Conservation (phyloP, 2,329 filamentous ascomycete genomes). For the Graphilbum fragrans region DNA sequence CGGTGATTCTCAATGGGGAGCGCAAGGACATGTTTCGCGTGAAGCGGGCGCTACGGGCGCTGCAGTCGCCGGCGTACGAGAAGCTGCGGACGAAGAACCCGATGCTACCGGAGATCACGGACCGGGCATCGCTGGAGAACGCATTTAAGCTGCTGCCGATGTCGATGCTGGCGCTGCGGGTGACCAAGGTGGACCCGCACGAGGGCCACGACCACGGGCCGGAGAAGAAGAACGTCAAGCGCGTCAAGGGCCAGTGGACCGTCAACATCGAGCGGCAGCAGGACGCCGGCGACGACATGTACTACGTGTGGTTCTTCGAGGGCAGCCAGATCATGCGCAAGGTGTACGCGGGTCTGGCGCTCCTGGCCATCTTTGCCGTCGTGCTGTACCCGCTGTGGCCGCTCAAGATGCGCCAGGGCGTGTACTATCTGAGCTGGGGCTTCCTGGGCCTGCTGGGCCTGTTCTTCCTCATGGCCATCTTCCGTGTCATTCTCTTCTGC, state of each 20-base stretch:
- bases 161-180: slow-evolving; percentile 84
- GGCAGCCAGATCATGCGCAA: slow-evolving; percentile 89
- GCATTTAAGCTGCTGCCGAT: slow-evolving; percentile 90
- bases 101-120: slow-evolving; percentile 74
- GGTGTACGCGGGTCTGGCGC: slow-evolving; percentile 73
- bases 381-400: slow-evolving; percentile 98
- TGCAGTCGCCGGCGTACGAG: slow-evolving; percentile 79
- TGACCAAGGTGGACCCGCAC: slow-evolving; percentile 64
- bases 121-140: slow-evolving; percentile 77
- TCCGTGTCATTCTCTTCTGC: slow-evolving; percentile 88
- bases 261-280: slow-evolving; percentile 95
- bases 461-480: slow-evolving; percentile 97
- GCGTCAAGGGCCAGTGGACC: slow-evolving; percentile 90
- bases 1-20: slow-evolving; percentile 89
- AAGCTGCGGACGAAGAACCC: slow-evolving; percentile 87
- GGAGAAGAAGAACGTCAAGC: slow-evolving; percentile 62
- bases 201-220: slow-evolving; percentile 56
- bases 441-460: slow-evolving; percentile 80
- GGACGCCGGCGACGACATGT: slow-evolving; percentile 73
- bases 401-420: slow-evolving; percentile 75
- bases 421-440: slow-evolving; percentile 95
- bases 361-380: slow-evolving; percentile 72
- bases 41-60: slow-evolving; percentile 85
- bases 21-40: slow-evolving; percentile 98
- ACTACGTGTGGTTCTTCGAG: slow-evolving; percentile 96